Evolutionary conservation across 1,139 yeast genomes (phyloP).

Genomic region (Hemisphaericaspora subhashii): DNA sequence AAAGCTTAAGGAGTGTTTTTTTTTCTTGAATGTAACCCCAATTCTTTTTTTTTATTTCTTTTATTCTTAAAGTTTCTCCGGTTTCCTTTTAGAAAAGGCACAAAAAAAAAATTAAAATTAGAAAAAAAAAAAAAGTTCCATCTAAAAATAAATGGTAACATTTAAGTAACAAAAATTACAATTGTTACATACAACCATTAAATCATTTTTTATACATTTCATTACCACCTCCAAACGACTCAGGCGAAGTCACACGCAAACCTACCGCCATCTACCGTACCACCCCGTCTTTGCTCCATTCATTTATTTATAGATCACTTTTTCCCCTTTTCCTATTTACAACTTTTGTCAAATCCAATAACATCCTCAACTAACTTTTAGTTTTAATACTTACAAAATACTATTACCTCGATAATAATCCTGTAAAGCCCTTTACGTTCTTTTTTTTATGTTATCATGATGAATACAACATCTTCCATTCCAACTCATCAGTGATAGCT

Average conservation of each 20-base stretch:
- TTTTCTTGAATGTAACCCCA: neutral
- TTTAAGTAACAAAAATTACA: neutral
- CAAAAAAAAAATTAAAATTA: too few relatives aligned
- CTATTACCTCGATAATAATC: too few relatives aligned
- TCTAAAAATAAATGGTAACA: neutral
- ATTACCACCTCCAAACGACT: neutral
- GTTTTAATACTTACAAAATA: neutral
- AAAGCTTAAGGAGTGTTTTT: neutral
- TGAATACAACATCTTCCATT: neutral
- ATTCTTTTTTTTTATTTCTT: neutral
- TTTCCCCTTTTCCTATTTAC: neutral
- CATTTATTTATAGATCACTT: constrained; percentile 1
- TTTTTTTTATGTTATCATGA: neutral
- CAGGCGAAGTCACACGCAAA: neutral
- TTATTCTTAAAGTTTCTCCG: neutral
- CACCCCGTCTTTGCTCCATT: neutral
- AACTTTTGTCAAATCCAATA: neutral
- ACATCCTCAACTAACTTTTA: neutral
- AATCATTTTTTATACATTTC: neutral
- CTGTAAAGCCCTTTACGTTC: neutral
- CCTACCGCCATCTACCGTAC: neutral
- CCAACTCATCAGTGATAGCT: neutral
- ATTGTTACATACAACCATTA: neutral
- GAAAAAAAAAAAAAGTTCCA: neutral
- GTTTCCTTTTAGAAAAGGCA: neutral